phyloP scores from a whole-genome alignment of 2,329 filamentous ascomycete species.

The Microascus cirrosus region DNA sequence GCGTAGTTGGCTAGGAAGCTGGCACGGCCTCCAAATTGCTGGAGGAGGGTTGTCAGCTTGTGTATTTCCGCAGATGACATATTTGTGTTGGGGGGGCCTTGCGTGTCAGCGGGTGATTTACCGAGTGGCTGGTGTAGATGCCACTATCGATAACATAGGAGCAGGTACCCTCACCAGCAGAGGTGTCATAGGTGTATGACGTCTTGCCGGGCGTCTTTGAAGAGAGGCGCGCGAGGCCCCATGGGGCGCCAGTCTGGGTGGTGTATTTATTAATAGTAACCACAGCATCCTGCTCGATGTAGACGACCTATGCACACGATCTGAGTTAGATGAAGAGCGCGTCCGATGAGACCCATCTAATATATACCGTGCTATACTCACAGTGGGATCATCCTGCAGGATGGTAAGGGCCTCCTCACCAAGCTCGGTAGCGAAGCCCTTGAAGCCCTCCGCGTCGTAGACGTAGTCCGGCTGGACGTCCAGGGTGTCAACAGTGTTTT shows the following conservation, averaged over 20 bases:
- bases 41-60: too few relatives aligned
- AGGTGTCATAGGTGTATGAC: slow-evolving; percentile 12
- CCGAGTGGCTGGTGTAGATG: slow-evolving; percentile 12
- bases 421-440: slow-evolving; percentile 10
- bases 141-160: slow-evolving; percentile 15
- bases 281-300: too few relatives aligned
- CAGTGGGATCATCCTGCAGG: slow-evolving; percentile 7
- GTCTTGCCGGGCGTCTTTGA: slow-evolving; percentile 14
- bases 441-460: slow-evolving; percentile 10
- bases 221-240: slow-evolving; percentile 21
- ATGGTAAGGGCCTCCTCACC: slow-evolving; percentile 6
- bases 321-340: background rate
- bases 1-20: slow-evolving; percentile 14
- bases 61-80: too few relatives aligned
- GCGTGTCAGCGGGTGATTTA: background rate
- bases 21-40: slow-evolving; percentile 11
- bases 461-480: slow-evolving; percentile 8
- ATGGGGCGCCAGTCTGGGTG: slow-evolving; percentile 17
- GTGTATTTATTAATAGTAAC: background rate
- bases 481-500: slow-evolving; percentile 7
- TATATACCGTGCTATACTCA: background rate
- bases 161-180: slow-evolving; percentile 12
- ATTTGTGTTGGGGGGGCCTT: too few relatives aligned
- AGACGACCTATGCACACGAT: background rate
- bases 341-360: background rate